Percentiles rank a stretch among this genome's conserved stretches.
Evolutionary conservation across 2,329 filamentous ascomycete genomes (phyloP).

Genomic region (Botryosphaeria dothidea): DNA sequence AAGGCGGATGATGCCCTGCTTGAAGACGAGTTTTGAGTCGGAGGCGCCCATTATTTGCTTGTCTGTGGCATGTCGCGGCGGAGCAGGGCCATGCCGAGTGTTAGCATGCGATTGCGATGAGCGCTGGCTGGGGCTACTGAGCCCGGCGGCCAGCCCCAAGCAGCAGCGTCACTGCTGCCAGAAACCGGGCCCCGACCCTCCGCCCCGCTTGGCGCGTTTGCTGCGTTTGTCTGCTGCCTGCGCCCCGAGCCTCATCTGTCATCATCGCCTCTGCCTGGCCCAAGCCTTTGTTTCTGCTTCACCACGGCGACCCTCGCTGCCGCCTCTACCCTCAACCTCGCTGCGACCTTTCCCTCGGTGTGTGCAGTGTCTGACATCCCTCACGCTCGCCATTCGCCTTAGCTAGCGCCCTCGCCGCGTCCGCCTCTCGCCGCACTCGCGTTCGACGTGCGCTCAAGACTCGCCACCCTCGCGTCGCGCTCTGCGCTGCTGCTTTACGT

Average conservation of each 20-base stretch:
- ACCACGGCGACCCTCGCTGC: background rate
- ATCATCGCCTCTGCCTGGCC: background rate
- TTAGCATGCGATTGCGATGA: conserved; percentile 11
- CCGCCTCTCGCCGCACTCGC: background rate
- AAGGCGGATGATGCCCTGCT: conserved; percentile 94
- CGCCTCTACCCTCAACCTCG: background rate
- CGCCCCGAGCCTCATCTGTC: background rate
- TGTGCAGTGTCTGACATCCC: background rate
- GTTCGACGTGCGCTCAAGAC: conserved; percentile 24
- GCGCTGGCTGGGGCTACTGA: background rate
- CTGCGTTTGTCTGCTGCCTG: background rate
- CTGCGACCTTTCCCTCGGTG: background rate
- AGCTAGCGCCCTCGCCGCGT: background rate
- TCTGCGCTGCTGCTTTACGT: conserved; percentile 37
- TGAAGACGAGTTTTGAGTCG: conserved; percentile 98
- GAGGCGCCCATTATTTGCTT: conserved; percentile 79
- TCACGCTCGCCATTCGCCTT: background rate
- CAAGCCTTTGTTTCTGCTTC: background rate
- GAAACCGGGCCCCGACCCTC: background rate
- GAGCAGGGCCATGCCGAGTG: conserved; percentile 8
- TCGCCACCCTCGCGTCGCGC: conserved; percentile 48
- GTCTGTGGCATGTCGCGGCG: conserved; percentile 16
- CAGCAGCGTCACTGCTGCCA: conserved; percentile 26
- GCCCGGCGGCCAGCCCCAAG: background rate
- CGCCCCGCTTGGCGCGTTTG: conserved; percentile 2